Percentiles rank a stretch among this genome's conserved stretches.
These are phyloP conservation scores for Aphanomyces cochlioides DNA, from an alignment of 352 stramenopile species.

Conservation along the genomic window DNA sequence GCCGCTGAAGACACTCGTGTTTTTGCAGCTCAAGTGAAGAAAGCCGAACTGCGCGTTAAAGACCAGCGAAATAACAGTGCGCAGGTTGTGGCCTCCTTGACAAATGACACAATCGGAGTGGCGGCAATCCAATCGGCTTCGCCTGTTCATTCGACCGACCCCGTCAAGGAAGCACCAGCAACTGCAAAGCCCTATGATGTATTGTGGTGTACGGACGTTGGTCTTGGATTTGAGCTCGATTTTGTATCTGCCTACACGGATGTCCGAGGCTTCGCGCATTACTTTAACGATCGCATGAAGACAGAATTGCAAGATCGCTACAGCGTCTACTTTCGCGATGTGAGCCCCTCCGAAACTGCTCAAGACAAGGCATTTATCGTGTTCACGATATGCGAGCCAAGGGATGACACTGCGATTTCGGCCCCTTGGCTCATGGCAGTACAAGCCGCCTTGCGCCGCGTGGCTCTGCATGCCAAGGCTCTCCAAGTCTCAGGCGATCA, in stretches of 20 bases:
- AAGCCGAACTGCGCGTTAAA: too few species aligned
- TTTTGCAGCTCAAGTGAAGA: too few species aligned
- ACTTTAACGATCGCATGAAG: slow-evolving; percentile 4
- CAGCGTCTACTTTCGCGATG: neutral
- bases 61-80: too few species aligned
- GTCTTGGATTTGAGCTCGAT: slow-evolving; percentile 19
- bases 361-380: slow-evolving; percentile 6
- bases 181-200: too few species aligned
- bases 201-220: slow-evolving; percentile 17
- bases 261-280: neutral
- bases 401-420: neutral
- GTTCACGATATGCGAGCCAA: neutral
- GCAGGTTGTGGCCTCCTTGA: too few species aligned
- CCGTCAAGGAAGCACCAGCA: too few species aligned
- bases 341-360: neutral
- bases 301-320: neutral
- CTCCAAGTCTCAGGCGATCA: neutral
- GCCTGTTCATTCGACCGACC: too few species aligned
- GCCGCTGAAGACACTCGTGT: too few species aligned
- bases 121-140: too few species aligned
- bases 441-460: neutral
- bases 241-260: slow-evolving; percentile 5
- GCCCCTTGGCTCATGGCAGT: slow-evolving; percentile 10
- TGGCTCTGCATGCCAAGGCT: neutral
- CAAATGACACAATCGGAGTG: too few species aligned